Evolutionary conservation across 257 asterid species (phyloP), one percentile per base, ranked within the genome.

Genomic region (Solanum appendiculatum): DNA sequence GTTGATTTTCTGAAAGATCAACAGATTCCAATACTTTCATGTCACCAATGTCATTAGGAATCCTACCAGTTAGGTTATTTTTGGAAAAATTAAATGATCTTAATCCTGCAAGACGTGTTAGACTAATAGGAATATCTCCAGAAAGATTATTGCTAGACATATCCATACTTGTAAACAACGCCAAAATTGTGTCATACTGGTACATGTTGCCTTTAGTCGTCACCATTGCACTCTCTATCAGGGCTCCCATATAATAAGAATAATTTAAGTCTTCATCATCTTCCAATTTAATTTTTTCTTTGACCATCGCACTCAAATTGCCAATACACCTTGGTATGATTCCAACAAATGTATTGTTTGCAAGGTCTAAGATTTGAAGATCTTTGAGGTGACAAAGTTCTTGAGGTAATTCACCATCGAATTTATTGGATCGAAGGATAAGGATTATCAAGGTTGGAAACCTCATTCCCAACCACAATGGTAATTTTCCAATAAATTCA

Each of bases 281-380:
- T n/a, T 44, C 5, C 60, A 37, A 15, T 40, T 23, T 1, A 58
- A 31, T 83, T 63, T 72, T 83, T 12, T 34, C 77, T 3, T 82
- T 66, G 3, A 82, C 72, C 92, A 92, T 92, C 33, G 90, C 92
- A 29, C 89, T 89, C 15, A 90, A 81, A 86, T 89, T 89, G 25
- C 70, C 18, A 29, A 92, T 31, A 75, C 92, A 90, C 14, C 54
- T 33, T 0, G 91, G 92, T 58, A 90, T 88, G 0, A 0, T 15
- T 29, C 92, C 91, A 2, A 40, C 7, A 91, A 18, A 1, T 27
- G 29, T 29, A 14, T 87, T 88, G 16, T 36, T 11, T 9, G 93
- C 89, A 39, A 91, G 75, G 63, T 89, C 91, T 86, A 92, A 88
- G 11, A 92, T 73, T 39, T 88, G 92, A 12, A 89, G 85, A 58